Percentiles rank a stretch among this genome's conserved stretches.
Conservation (phyloP, 1,284 basidiomycete species). For the Meira nashicola region DNA sequence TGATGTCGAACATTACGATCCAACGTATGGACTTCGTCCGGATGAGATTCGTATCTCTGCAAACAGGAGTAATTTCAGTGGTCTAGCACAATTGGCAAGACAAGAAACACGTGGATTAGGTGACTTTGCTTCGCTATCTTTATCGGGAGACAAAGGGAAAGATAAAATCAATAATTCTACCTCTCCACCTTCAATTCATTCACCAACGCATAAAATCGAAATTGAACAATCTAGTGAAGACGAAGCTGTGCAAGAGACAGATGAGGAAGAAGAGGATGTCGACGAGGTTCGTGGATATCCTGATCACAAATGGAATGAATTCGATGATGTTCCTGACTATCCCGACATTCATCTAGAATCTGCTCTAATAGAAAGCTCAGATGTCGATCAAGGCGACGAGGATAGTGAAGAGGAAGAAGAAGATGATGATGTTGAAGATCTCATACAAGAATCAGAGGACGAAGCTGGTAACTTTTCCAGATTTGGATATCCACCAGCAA, state of each 20-base stretch:
- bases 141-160: too few species aligned
- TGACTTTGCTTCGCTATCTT: background rate
- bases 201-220: background rate
- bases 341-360: slow-evolving; percentile 19
- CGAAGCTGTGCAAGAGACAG: background rate
- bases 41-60: slow-evolving; percentile 65
- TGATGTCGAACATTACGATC: slow-evolving; percentile 79
- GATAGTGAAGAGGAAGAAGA: slow-evolving; percentile 23
- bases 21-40: slow-evolving; percentile 86
- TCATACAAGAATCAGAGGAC: slow-evolving; percentile 19
- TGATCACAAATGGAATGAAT: background rate
- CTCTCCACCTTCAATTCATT: too few species aligned
- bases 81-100: slow-evolving; percentile 56
- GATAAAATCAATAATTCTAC: too few species aligned
- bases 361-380: slow-evolving; percentile 57
- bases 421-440: slow-evolving; percentile 19
- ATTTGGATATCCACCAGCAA: slow-evolving; percentile 37
- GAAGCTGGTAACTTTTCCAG: slow-evolving; percentile 28
- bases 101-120: slow-evolving; percentile 14
- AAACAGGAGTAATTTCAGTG: slow-evolving; percentile 67
- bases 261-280: background rate
- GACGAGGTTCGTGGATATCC: background rate
- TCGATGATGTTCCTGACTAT: slow-evolving; percentile 15
- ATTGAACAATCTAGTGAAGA: background rate
- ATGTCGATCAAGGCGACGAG: slow-evolving; percentile 61